phyloP scores from a whole-genome alignment of 306 rosid species.

The Prunus fruticosa region DNA sequence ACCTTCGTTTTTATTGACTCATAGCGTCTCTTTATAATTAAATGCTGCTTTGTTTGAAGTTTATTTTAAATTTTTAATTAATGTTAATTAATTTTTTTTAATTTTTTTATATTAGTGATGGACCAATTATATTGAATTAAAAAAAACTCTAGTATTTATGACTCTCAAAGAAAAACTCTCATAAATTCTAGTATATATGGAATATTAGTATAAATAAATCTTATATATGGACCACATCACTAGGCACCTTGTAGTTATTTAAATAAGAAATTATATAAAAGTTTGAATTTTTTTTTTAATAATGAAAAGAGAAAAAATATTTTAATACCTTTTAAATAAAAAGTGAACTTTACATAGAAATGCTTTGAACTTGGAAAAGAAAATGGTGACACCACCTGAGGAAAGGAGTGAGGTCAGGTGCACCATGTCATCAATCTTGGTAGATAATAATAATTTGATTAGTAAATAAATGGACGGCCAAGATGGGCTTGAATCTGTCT shows the following conservation, averaged over 20 bases:
- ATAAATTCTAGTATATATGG: too few relatives aligned
- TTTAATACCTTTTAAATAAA: neutral
- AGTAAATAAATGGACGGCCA: slow-evolving; percentile 5
- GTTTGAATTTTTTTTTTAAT: too few relatives aligned
- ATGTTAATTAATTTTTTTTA: too few relatives aligned
- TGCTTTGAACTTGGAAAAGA: neutral
- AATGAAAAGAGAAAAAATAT: neutral
- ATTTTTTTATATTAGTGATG: too few relatives aligned
- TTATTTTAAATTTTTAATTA: too few relatives aligned
- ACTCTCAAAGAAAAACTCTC: too few relatives aligned
- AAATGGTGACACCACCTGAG: neutral
- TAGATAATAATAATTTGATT: neutral
- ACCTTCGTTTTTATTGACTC: neutral
- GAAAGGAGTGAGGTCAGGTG: neutral
- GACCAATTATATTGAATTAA: too few relatives aligned
- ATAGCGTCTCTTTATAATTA: fast-evolving
- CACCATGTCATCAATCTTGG: slow-evolving; percentile 18
- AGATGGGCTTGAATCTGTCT: neutral
- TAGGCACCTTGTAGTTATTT: neutral
- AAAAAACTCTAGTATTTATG: too few relatives aligned
- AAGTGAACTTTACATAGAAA: neutral
- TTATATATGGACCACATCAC: neutral
- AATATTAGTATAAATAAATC: too few relatives aligned
- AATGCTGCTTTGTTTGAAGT: fast-evolving
- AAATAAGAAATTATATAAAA: neutral